Evolutionary conservation across 1,284 basidiomycete genomes (phyloP).

Genomic region (Rhodotorula mucilaginosa): DNA sequence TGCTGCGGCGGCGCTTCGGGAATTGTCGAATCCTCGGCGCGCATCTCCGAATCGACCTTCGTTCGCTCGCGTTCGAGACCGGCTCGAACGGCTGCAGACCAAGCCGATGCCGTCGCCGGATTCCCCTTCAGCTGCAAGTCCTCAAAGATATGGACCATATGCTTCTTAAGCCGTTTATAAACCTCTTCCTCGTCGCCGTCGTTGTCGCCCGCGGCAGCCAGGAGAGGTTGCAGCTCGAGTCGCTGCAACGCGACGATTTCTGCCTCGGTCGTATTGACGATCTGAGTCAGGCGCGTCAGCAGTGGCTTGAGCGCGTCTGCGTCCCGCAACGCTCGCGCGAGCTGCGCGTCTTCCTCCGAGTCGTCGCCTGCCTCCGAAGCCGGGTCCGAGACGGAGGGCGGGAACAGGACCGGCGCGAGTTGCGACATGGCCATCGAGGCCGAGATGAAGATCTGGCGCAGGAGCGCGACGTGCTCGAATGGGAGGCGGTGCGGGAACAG

Average conservation of each 20-base stretch:
- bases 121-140: constrained; percentile 25
- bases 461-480: constrained; percentile 68
- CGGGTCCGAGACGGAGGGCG: constrained; percentile 37
- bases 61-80: not conserved
- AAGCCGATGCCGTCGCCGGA: constrained; percentile 9
- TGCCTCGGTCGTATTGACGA: constrained; percentile 4
- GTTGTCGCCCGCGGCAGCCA: not conserved
- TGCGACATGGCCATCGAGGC: constrained; percentile 66
- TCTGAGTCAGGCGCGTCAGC: constrained; percentile 11
- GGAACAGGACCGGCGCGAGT: constrained; percentile 64
- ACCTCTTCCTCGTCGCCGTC: not conserved
- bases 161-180: not conserved
- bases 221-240: constrained; percentile 24
- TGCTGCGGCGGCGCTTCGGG: too few relatives aligned
- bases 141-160: constrained; percentile 17
- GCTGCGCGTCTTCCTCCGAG: not conserved
- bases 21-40: too few relatives aligned
- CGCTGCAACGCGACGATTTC: constrained; percentile 20
- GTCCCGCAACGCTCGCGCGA: constrained; percentile 8
- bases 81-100: constrained; percentile 15
- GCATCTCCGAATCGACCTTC: not conserved
- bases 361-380: too few relatives aligned
- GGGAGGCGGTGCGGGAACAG: constrained; percentile 32
- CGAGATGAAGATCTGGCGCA: constrained; percentile 74
- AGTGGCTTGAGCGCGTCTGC: constrained; percentile 20